phyloP scores from a whole-genome alignment of 1,284 basidiomycete genomes.

The Hypsizygus ulmarius region DNA sequence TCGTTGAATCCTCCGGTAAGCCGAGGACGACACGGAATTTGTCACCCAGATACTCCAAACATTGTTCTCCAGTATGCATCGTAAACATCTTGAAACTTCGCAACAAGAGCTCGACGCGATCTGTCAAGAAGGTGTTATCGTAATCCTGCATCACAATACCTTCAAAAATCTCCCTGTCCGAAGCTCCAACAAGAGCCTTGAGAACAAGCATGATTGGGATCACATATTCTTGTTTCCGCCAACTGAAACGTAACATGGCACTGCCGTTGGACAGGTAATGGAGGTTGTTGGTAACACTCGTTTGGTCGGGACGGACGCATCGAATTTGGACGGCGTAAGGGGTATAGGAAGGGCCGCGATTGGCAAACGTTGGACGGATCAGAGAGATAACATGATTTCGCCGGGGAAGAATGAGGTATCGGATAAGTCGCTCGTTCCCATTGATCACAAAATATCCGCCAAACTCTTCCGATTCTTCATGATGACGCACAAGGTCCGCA shows the following conservation, averaged over 20 bases:
- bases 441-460: constrained; percentile 99
- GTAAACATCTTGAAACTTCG: constrained; percentile 94
- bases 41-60: constrained; percentile 95
- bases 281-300: constrained; percentile 90
- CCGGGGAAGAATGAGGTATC: constrained; percentile 90
- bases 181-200: constrained; percentile 92
- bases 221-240: constrained; percentile 99
- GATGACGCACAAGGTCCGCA: constrained; percentile 81
- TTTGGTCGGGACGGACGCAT: constrained; percentile 90
- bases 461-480: constrained; percentile 98
- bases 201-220: constrained; percentile 97
- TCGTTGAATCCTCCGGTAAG: constrained; percentile 92
- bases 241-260: constrained; percentile 94
- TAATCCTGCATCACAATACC: constrained; percentile 98
- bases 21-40: constrained; percentile 94
- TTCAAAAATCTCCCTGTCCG: constrained; percentile 97
- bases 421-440: constrained; percentile 98
- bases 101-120: constrained; percentile 96
- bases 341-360: constrained; percentile 94
- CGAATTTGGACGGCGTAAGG: constrained; percentile 95
- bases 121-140: constrained; percentile 96
- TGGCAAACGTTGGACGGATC: constrained; percentile 82
- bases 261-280: constrained; percentile 98
- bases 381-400: constrained; percentile 90
- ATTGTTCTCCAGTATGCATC: constrained; percentile 89